These are phyloP conservation scores for Penicillium brevicompactum DNA, from an alignment of 2,329 filamentous ascomycete genomes.

Conservation along the genomic window DNA sequence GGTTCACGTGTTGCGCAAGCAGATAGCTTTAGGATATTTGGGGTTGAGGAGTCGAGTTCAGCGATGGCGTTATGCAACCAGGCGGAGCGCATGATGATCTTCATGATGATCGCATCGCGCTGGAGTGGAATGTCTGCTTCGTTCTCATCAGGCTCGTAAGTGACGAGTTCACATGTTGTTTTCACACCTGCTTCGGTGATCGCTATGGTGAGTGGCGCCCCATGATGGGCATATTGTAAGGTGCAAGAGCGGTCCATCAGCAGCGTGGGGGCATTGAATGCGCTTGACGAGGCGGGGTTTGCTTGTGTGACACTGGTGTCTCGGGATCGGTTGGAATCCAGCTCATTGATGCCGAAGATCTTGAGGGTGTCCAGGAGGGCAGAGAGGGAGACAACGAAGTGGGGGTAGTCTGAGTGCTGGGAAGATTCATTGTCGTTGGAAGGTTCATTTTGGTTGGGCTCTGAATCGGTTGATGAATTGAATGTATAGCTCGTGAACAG, in stretches of 20 bases:
- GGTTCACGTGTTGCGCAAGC: conserved; percentile 63
- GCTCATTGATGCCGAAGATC: conserved; percentile 81
- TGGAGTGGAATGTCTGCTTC: conserved; percentile 74
- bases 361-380: conserved; percentile 91
- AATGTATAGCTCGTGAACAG: conserved; percentile 86
- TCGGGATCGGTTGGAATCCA: conserved; percentile 40
- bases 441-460: conserved; percentile 16
- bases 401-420: conserved; percentile 53
- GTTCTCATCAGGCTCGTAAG: conserved; percentile 73
- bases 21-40: conserved; percentile 69
- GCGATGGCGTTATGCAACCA: conserved; percentile 55
- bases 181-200: conserved; percentile 84
- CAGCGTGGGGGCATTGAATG: conserved; percentile 80
- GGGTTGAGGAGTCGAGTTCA: conserved; percentile 66
- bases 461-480: conserved; percentile 47
- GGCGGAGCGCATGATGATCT: conserved; percentile 82
- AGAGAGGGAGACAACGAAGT: conserved; percentile 83
- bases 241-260: conserved; percentile 85
- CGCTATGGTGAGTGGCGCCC: conserved; percentile 79
- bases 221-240: conserved; percentile 73
- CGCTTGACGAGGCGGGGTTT: conserved; percentile 57
- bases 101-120: conserved; percentile 76
- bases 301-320: conserved; percentile 34
- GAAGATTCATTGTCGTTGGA: conserved; percentile 42
- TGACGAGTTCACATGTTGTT: conserved; percentile 86